Base-by-base conservation (phyloP, 1,139 yeast genomes). In the Insectozyma bohioensis region DNA sequence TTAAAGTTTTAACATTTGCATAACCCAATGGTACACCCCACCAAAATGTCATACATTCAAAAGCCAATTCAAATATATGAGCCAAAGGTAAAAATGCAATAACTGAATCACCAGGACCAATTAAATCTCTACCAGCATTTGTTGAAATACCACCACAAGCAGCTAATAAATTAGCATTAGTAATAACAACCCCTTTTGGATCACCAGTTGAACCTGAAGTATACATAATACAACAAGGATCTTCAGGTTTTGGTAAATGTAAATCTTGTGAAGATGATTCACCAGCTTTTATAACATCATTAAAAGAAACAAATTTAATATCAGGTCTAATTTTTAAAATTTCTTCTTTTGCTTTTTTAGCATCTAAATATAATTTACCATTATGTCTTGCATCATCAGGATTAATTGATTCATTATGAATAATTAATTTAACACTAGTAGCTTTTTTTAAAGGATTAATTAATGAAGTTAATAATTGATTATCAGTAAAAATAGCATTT, bases 141-240 rank as follows among this genome's bases (percentile, higher is more conserved):
- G 78, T 67, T 21, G 85, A 63, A 37, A 85, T 79, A 61, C 98
- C 98, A 39, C 82, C 94, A 28, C 85, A 59, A 50, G 95, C 95
- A 10, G 95, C 84, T 34, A 88, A 61, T 30, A 92, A 72, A 56
- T 88, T 88, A 37, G 66, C 69, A 53, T 92, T 94, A 33, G 80
- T 73, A 47, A 94, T 67, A 21, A 85, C 88, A 26, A 92, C 99
- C 63, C 99, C 99, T 70, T 92, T 92, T 52, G 98, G 98, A 43
- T 81, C 80, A 51, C 98, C 98, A 12, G 98, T 90, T 12, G 97
- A 88, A 33, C 99, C 99, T 0, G 97, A 90, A 16, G 99, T 92
- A 72, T 92, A 92, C 97, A 94, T 92, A 56, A 92, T 87, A 68
- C 96, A 86, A 26, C 92, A 78, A 36, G 82, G 55, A 51, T 87